These are phyloP conservation scores for Pythium aquatile DNA, from an alignment of 352 stramenopile genomes.

Conservation along the genomic window DNA sequence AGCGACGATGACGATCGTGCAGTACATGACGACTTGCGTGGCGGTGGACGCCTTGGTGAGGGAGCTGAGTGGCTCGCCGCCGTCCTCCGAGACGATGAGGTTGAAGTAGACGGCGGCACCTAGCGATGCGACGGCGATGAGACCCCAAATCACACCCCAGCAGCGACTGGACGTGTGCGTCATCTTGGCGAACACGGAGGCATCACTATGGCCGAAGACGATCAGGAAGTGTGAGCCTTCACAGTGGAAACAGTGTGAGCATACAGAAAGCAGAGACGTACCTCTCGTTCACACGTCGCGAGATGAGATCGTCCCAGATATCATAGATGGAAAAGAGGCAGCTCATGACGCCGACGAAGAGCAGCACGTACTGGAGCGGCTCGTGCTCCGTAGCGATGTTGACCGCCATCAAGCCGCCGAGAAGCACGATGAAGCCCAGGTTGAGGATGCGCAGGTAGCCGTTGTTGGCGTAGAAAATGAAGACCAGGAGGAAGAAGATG, in stretches of 20 bases:
- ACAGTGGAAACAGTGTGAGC: not conserved
- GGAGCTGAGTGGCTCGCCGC: constrained; percentile 40
- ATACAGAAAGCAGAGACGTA: constrained; percentile 14
- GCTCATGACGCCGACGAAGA: constrained; percentile 90
- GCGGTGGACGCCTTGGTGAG: constrained; percentile 53
- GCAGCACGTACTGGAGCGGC: constrained; percentile 78
- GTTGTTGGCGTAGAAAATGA: constrained; percentile 89
- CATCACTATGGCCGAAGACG: constrained; percentile 40
- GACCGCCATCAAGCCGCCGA: constrained; percentile 71
- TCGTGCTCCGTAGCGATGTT: constrained; percentile 65
- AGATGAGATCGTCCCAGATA: constrained; percentile 91
- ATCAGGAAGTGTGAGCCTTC: too few species aligned
- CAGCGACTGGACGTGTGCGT: constrained; percentile 89
- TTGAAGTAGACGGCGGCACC: constrained; percentile 84
- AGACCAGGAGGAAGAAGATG: constrained; percentile 85
- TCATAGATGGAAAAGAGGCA: constrained; percentile 91
- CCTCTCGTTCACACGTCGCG: constrained; percentile 82
- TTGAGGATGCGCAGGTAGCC: constrained; percentile 83
- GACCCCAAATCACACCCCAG: constrained; percentile 88
- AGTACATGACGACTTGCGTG: constrained; percentile 60
- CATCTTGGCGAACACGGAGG: constrained; percentile 88
- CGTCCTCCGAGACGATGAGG: constrained; percentile 65
- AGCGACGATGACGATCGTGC: constrained; percentile 44
- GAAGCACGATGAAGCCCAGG: constrained; percentile 79
- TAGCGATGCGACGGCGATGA: constrained; percentile 77